A percentile compares a stretch with the other conserved stretches of the same genome.
Evolutionary conservation across 139 green algal species (phyloP).

Genomic region (Chlamydomonas sp.): DNA sequence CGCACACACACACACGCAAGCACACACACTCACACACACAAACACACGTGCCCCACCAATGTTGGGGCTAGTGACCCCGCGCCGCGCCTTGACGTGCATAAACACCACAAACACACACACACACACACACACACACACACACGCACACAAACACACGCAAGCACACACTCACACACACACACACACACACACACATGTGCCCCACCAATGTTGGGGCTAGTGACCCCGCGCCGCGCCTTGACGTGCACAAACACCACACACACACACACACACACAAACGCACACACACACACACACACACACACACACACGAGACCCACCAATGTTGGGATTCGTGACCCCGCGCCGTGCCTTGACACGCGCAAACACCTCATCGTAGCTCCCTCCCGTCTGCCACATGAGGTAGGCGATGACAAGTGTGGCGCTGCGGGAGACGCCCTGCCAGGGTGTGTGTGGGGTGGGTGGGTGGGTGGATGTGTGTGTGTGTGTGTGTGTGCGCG

Average conservation of each 20-base stretch:
- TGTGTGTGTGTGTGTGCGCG: no score
- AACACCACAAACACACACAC: neutral
- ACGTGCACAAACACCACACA: no score
- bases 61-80: no score
- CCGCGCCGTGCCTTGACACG: constrained; percentile 70
- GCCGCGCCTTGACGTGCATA: neutral
- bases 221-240: neutral
- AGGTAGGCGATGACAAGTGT: constrained; percentile 86
- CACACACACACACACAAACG: no score
- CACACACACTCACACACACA: neutral
- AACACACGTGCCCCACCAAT: no score
- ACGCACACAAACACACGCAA: neutral
- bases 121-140: neutral
- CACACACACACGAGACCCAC: no score
- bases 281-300: no score
- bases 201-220: neutral
- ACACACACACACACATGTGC: no score
- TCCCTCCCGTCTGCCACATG: constrained; percentile 73
- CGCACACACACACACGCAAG: neutral
- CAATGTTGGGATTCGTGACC: constrained; percentile 93
- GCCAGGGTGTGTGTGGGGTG: no score
- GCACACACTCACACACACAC: no score
- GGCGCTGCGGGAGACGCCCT: constrained; percentile 86
- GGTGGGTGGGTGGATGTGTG: no score
- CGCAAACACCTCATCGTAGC: constrained; percentile 74